Base-by-base conservation (phyloP, 345 rosid genomes). In the Lepidium africanum region DNA sequence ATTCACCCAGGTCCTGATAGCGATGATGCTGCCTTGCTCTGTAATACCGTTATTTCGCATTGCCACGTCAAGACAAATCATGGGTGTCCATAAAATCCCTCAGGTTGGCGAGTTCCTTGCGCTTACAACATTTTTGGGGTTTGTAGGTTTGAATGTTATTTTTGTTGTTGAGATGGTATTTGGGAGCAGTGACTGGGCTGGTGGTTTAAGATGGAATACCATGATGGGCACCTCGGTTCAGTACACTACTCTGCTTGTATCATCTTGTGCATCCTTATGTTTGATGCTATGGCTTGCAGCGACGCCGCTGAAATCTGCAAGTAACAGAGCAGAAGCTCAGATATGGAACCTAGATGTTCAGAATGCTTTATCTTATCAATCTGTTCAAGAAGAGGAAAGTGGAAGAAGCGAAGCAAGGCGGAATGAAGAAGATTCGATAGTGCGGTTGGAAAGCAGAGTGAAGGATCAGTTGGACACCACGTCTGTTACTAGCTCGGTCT, bases 121-220 rank as follows among this genome's bases (percentile, higher is more conserved):
- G 0, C 61, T 91, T 66, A 16, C 84, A 42, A 81, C 84, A 6
- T 79, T 88, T 73, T 72, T 86, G 78, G 96, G 93, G 60, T 75
- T 91, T 79, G 81, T 95, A 51, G 86, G 86, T 45, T 74, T 95
- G 74, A 86, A 89, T 66, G 77, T 95, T 63, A 77, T 86, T 75
- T 91, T 95, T 65, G 80, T 91, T 61, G 81, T 84, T 43, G 99
- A 89, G 62, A 81, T 95, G 93, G 78, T 86, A 49, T 86, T 95
- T 71, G 99, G 99, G 53, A 82, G 76, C 59, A 91, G 93, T 80
- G 99, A 91, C 65, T 89, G 99, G 99, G 92, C 82, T 21, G 81
- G 81, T 65, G 81, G 86, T 83, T 81, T 95, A 82, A 80, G 88
- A 78, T 89, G 91, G 93, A 86, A 75, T 68, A 69, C 77, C 9